Evolutionary conservation across 164 flowering plant genomes (phyloP), one percentile per base, ranked within the genome.

Genomic region (Umbilicus rupestris): DNA sequence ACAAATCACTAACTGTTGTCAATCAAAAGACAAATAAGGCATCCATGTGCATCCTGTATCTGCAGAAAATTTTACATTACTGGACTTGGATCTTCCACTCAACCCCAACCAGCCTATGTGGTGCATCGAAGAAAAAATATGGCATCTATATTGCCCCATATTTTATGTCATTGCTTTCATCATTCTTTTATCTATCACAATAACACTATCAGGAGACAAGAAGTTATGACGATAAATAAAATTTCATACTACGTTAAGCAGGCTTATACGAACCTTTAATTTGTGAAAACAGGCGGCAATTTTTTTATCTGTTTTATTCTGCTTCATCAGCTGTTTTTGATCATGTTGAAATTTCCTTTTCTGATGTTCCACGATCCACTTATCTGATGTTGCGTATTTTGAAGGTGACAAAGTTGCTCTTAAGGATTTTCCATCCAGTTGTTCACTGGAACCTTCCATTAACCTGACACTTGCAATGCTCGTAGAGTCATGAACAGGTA

Each of bases 331-430:
- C 96, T 90, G 84, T 30, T 71, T 84, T 68, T 83, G 76, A 29
- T 92, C 91, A 63, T 50, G 73, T 24, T 72, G 65, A 50, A 81
- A 72, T 71, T 79, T 95, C 67, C 80, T 81, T 78, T 83, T 90
- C 73, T 80, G 87, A 50, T 80, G 84, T 71, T 80, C 90, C 85
- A 83, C 78, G 52, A 95, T 82, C 94, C 96, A 92, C 77, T 83
- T 92, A 73, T 90, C 97, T 29, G 85, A 77, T 68, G 88, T 85
- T 16, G 96, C 87, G 68, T 85, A 78, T 79, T 79, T 87, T 42
- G 93, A 88, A 66, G 91, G 76, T 39, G 77, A 75, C 49, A 75
- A 62, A 63, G 76, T 81, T 49, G 71, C 63, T 52, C 71, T 58
- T 5, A 72, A 30, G 47, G 79, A 78, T 39, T 28, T 68, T 50